Evolutionary conservation across 2,329 filamentous ascomycete genomes (phyloP).

Genomic region (Tolypocladium guangdongense): DNA sequence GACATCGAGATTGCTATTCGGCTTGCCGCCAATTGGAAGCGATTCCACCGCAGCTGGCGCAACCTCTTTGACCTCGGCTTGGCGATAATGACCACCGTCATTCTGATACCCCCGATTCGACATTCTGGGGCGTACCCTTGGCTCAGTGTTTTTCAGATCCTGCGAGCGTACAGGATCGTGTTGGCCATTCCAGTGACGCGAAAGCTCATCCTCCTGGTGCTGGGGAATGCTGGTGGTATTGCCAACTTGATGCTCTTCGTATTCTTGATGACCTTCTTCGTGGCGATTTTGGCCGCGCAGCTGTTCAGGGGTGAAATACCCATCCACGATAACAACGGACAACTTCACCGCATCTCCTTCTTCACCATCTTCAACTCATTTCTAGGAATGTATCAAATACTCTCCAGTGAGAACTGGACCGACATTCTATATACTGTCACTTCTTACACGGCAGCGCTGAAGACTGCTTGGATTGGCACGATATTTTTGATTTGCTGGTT

Average conservation of each 20-base stretch:
- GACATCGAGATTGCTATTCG: conserved; percentile 75
- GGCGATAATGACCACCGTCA: conserved; percentile 71
- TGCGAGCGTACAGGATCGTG: conserved; percentile 86
- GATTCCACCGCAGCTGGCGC: conserved; percentile 60
- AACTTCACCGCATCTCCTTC: conserved; percentile 64
- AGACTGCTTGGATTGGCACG: conserved; percentile 87
- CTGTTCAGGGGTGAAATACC: conserved; percentile 84
- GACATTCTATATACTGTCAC: conserved; percentile 75
- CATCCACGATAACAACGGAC: conserved; percentile 45
- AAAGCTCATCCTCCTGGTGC: conserved; percentile 74
- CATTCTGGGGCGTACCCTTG: conserved; percentile 70
- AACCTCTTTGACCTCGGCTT: conserved; percentile 76
- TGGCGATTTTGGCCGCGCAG: conserved; percentile 86
- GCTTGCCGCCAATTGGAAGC: conserved; percentile 67
- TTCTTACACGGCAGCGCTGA: conserved; percentile 47
- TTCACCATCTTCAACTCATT: conserved; percentile 91
- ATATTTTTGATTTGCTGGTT: conserved; percentile 93
- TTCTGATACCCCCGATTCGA: conserved; percentile 73
- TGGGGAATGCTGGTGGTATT: conserved; percentile 87
- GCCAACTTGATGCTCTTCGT: conserved; percentile 93
- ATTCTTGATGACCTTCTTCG: conserved; percentile 87
- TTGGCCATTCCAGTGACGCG: conserved; percentile 79
- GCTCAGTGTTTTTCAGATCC: conserved; percentile 85
- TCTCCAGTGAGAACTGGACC: conserved; percentile 97
- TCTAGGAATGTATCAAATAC: conserved; percentile 91